Evolutionary conservation across 768 basidiomycete genomes (phyloP).

Genomic region (Pleurotus tuber-regium): DNA sequence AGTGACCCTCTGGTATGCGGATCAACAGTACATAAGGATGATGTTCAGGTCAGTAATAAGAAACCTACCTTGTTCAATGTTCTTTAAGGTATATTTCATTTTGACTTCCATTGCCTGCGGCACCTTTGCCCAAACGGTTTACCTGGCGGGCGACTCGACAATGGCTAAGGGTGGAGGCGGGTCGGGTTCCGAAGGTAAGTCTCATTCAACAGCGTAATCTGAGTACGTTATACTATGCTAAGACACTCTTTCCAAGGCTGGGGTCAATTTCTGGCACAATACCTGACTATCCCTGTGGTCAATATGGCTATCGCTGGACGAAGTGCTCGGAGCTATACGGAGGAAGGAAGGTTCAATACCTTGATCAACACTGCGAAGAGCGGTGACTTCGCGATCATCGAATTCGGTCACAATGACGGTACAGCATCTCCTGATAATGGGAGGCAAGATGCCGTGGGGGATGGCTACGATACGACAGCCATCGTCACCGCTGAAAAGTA

Average conservation of each 20-base stretch:
- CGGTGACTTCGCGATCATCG: constrained; percentile 42
- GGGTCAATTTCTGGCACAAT: constrained; percentile 42
- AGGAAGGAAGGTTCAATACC: constrained; percentile 43
- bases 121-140: constrained; percentile 34
- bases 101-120: constrained; percentile 11
- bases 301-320: constrained; percentile 46
- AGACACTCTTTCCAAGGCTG: constrained; percentile 30
- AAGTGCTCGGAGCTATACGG: constrained; percentile 45
- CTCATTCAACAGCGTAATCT: too few relatives aligned
- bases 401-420: constrained; percentile 50
- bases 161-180: constrained; percentile 41
- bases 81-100: too few relatives aligned
- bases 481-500: constrained; percentile 35
- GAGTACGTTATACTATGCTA: neutral
- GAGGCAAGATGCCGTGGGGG: constrained; percentile 38
- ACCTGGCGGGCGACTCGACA: constrained; percentile 43
- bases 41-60: too few relatives aligned
- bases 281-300: constrained; percentile 39
- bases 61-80: too few relatives aligned
- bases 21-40: too few relatives aligned
- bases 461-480: constrained; percentile 32
- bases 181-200: constrained; percentile 31
- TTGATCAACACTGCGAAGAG: constrained; percentile 36
- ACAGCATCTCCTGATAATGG: constrained; percentile 39
- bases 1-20: too few relatives aligned